Conservation (phyloP, 2,329 filamentous ascomycete species). For the Ascosphaera apis region DNA sequence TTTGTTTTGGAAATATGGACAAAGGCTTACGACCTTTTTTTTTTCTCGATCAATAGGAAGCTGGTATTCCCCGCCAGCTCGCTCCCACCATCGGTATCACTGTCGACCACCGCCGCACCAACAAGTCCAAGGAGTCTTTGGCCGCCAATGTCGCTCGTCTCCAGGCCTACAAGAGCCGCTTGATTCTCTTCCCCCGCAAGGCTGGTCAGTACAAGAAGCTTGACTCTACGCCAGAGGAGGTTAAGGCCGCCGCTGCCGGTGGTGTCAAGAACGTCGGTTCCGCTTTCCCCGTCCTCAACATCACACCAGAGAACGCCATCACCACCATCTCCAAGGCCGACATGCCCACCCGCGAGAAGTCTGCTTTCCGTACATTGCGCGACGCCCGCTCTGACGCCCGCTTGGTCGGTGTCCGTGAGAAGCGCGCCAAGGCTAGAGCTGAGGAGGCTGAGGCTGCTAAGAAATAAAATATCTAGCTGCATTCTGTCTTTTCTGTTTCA, state of each 20-base stretch:
- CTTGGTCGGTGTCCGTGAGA: conserved; percentile 65
- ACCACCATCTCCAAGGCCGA: conserved; percentile 63
- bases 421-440: conserved; percentile 69
- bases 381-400: conserved; percentile 64
- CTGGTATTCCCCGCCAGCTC: conserved; percentile 81
- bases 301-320: conserved; percentile 33
- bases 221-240: conserved; percentile 63
- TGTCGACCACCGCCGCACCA: conserved; percentile 90
- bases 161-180: conserved; percentile 86
- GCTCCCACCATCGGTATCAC: conserved; percentile 92
- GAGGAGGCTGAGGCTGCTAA: conserved; percentile 37
- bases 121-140: conserved; percentile 89
- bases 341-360: conserved; percentile 56
- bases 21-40: conserved; percentile 6
- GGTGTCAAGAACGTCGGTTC: conserved; percentile 30
- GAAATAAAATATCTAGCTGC: conserved; percentile 23
- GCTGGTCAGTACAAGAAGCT: conserved; percentile 82
- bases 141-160: conserved; percentile 89
- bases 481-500: background rate
- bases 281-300: conserved; percentile 50
- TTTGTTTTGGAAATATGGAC: conserved; percentile 1
- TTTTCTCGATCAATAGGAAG: conserved; percentile 39
- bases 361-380: conserved; percentile 71
- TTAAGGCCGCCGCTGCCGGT: conserved; percentile 44
- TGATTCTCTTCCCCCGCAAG: conserved; percentile 96